Conservation (phyloP, 306 rosid species). For the Malus sieversii region DNA sequence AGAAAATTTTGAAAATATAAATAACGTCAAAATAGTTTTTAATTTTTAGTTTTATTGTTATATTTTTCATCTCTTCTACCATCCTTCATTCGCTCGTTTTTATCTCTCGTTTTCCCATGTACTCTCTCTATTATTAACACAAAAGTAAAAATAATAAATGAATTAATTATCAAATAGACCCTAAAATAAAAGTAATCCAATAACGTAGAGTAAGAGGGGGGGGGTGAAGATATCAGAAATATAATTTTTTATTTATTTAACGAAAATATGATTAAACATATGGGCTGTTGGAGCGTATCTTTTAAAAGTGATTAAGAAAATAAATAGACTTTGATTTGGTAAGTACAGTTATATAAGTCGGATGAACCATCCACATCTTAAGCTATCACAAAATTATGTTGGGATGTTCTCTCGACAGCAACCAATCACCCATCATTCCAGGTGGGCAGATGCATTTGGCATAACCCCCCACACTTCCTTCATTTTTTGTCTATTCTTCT, state of each 20-base stretch:
- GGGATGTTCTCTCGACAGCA: constrained; percentile 35
- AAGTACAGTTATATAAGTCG: neutral
- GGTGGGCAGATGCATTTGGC: neutral
- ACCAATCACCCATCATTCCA: constrained; percentile 20
- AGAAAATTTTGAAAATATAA: too few relatives aligned
- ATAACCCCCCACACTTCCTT: neutral
- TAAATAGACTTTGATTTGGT: neutral
- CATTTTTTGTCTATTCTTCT: neutral
- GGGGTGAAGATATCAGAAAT: neutral
- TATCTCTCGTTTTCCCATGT: neutral
- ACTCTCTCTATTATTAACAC: neutral
- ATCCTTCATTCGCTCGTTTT: too few relatives aligned
- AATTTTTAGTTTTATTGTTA: too few relatives aligned
- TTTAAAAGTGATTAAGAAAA: constrained; percentile 6
- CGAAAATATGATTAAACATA: neutral
- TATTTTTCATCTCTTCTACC: too few relatives aligned
- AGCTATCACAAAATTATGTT: constrained; percentile 5
- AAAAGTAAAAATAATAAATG: too few relatives aligned
- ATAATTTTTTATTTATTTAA: neutral
- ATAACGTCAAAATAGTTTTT: too few relatives aligned
- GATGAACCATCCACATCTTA: constrained; percentile 32
- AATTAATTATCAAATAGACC: too few relatives aligned
- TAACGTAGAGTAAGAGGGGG: neutral
- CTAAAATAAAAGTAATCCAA: neutral
- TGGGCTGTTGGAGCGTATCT: constrained; percentile 21